Conservation (phyloP, 495 filamentous ascomycete genomes). For the Aspergillus sclerotioniger region DNA sequence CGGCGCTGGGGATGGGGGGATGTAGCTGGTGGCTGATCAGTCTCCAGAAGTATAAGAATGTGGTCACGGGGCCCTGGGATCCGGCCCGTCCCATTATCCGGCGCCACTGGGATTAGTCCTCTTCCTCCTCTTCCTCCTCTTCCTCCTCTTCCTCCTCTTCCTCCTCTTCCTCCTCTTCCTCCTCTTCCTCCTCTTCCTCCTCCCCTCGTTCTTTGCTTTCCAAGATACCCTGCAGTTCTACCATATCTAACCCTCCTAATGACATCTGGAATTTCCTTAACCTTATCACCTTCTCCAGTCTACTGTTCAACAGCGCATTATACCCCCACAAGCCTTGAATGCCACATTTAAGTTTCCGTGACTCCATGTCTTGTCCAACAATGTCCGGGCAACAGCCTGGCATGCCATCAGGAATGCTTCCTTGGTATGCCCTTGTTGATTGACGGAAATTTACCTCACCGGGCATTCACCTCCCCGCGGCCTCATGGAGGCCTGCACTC, state of each 20-base stretch:
- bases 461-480: not conserved
- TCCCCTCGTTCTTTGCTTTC: no score
- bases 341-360: not conserved
- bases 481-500: no score
- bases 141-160: no score
- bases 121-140: no score
- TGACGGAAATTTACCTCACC: not conserved
- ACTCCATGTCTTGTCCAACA: not conserved
- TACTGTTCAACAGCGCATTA: no score
- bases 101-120: slow-evolving; percentile 59
- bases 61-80: slow-evolving; percentile 97
- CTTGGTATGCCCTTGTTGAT: not conserved
- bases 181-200: no score
- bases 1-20: slow-evolving; percentile 78
- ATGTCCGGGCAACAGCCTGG: not conserved
- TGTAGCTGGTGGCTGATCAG: slow-evolving; percentile 98
- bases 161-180: no score
- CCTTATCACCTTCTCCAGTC: no score
- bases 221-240: slow-evolving; percentile 10
- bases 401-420: not conserved
- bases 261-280: no score
- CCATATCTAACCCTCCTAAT: no score
- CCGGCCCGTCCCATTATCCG: slow-evolving; percentile 81
- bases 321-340: no score
- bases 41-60: slow-evolving; percentile 98